phyloP scores from a whole-genome alignment of 108 stramenopile species.

The Aurantiochytrium sp. region DNA sequence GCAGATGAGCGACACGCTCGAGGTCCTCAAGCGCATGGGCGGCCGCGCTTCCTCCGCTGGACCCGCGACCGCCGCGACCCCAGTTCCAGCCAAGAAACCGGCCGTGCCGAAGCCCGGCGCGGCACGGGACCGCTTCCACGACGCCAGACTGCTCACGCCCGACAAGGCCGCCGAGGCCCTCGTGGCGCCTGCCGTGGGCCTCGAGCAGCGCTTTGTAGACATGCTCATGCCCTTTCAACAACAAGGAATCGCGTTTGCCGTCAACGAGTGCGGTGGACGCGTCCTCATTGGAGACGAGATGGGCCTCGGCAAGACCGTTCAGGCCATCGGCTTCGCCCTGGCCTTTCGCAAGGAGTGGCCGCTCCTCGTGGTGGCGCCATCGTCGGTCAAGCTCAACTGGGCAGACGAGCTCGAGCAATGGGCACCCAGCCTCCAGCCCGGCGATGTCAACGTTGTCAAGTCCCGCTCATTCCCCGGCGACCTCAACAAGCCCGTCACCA shows the following conservation, averaged over 20 bases:
- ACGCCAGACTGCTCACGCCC: background rate
- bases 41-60: background rate
- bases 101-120: too few relatives aligned
- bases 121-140: background rate
- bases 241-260: slow-evolving; percentile 15
- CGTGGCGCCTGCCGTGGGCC: background rate
- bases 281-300: slow-evolving; percentile 82
- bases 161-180: background rate
- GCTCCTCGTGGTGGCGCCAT: slow-evolving; percentile 76
- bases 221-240: slow-evolving; percentile 22
- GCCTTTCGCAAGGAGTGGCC: slow-evolving; percentile 75
- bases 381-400: slow-evolving; percentile 76
- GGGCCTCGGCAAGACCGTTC: slow-evolving; percentile 82
- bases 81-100: too few relatives aligned
- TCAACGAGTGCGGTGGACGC: slow-evolving; percentile 13
- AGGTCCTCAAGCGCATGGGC: background rate
- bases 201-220: background rate
- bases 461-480: slow-evolving; percentile 62
- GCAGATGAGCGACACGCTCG: background rate
- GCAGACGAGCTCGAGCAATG: slow-evolving; percentile 83
- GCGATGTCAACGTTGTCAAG: slow-evolving; percentile 54
- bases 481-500: slow-evolving; percentile 54
- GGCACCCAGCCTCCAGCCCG: slow-evolving; percentile 55
- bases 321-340: slow-evolving; percentile 72
- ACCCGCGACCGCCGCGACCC: background rate